Evolutionary conservation across 1,139 yeast species (phyloP).

Genomic region (Wickerhamomyces sp.): DNA sequence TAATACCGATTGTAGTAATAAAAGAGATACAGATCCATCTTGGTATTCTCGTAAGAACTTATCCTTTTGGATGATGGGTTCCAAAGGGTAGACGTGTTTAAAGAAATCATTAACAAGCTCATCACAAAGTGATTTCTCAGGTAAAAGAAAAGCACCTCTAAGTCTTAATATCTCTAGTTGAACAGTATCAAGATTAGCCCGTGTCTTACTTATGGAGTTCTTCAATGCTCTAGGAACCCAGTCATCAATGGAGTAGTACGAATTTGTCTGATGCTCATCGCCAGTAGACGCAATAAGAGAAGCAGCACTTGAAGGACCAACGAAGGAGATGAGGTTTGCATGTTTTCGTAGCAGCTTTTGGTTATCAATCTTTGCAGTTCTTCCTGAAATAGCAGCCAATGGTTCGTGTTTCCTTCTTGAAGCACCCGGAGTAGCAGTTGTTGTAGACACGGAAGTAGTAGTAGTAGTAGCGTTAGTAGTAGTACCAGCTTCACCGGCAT

Average conservation of each 20-base stretch:
- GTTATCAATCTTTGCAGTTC: conserved; percentile 22
- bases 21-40: conserved; percentile 65
- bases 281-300: conserved; percentile 29
- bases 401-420: conserved; percentile 20
- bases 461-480: background rate
- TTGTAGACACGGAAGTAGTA: conserved; percentile 3
- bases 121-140: conserved; percentile 56
- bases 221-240: conserved; percentile 28
- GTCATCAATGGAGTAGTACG: conserved; percentile 32
- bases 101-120: conserved; percentile 63
- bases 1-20: conserved; percentile 65
- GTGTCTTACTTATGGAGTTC: conserved; percentile 25
- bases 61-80: conserved; percentile 67
- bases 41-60: conserved; percentile 55
- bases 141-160: conserved; percentile 70
- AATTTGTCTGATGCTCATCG: conserved; percentile 27
- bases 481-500: background rate
- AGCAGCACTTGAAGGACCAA: conserved; percentile 25
- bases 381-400: conserved; percentile 23
- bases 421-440: too few species aligned
- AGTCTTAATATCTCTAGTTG: conserved; percentile 65
- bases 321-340: conserved; percentile 16
- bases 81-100: conserved; percentile 61
- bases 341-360: conserved; percentile 15
- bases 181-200: conserved; percentile 43